Evolutionary conservation across 2,329 filamentous ascomycete genomes (phyloP).

Genomic region (Trichophyton benhamiae): DNA sequence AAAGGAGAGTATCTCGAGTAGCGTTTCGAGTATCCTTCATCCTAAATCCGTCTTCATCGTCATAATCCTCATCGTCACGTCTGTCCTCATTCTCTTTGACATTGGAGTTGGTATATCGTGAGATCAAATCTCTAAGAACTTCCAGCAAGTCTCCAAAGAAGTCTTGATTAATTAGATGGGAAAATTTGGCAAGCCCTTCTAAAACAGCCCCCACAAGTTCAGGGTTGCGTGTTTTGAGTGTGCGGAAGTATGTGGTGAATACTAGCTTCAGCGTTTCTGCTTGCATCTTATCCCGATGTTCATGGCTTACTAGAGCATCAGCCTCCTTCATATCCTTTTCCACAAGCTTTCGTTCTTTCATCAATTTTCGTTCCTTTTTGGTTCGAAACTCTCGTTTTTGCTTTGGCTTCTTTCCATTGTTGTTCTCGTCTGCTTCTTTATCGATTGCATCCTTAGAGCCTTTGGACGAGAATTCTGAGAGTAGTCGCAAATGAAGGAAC

Average conservation of each 20-base stretch:
- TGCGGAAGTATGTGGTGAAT: constrained; percentile 88
- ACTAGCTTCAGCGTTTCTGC: constrained; percentile 92
- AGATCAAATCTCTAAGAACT: constrained; percentile 83
- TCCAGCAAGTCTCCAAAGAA: constrained; percentile 96
- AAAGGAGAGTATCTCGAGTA: constrained; percentile 78
- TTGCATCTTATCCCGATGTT: constrained; percentile 88
- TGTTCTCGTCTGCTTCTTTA: constrained; percentile 38
- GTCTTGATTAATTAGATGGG: constrained; percentile 95
- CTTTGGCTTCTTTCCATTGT: constrained; percentile 49
- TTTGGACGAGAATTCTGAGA: constrained; percentile 78
- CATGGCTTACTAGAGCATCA: constrained; percentile 79
- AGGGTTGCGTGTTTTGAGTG: constrained; percentile 69
- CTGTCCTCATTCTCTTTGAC: constrained; percentile 35
- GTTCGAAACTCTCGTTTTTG: constrained; percentile 75
- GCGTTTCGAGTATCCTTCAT: constrained; percentile 49
- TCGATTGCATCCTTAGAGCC: constrained; percentile 69
- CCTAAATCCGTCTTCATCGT: constrained; percentile 31
- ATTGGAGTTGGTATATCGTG: constrained; percentile 41
- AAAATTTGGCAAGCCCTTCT: constrained; percentile 84
- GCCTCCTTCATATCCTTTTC: constrained; percentile 90
- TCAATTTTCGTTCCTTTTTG: constrained; percentile 69
- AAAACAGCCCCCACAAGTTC: constrained; percentile 93
- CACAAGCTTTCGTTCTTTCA: constrained; percentile 74
- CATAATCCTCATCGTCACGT: constrained; percentile 35
- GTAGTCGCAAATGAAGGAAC: constrained; percentile 75